A percentile compares a stretch with the other conserved stretches of the same genome.
Evolutionary conservation across 192 early-diverging fungal species (phyloP).

Genomic region (Coemansia sp.): DNA sequence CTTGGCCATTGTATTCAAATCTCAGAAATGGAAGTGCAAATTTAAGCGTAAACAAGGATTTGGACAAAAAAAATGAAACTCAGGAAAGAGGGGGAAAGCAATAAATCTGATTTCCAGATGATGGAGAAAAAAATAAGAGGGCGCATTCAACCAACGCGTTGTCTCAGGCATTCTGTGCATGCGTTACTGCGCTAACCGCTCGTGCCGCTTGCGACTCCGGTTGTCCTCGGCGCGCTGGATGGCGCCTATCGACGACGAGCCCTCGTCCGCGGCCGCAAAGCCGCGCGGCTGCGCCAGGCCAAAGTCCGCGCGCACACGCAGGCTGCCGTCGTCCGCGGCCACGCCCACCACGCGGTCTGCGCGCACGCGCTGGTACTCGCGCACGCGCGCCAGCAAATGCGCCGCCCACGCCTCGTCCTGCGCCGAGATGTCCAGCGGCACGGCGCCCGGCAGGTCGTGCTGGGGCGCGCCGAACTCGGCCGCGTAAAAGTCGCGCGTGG

Average conservation of each 20-base stretch:
- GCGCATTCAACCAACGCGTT: no score
- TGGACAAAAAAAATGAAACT: no score
- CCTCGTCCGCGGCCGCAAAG: constrained; percentile 18
- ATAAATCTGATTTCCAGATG: no score
- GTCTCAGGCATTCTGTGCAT: neutral
- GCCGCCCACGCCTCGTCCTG: constrained; percentile 41
- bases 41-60: constrained; percentile 1
- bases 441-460: constrained; percentile 27
- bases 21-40: neutral
- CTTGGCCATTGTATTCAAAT: constrained; percentile 10
- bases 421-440: constrained; percentile 47
- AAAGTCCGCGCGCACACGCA: constrained; percentile 28
- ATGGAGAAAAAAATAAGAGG: no score
- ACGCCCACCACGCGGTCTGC: constrained; percentile 40
- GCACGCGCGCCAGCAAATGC: constrained; percentile 27
- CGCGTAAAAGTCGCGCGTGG: constrained; percentile 40
- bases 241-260: constrained; percentile 29
- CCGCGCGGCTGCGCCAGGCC: no score
- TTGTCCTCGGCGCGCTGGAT: constrained; percentile 38
- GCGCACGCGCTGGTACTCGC: constrained; percentile 39
- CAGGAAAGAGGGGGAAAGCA: no score
- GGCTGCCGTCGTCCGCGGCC: constrained; percentile 47
- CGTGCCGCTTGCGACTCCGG: constrained; percentile 18
- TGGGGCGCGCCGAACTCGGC: constrained; percentile 28
- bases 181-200: neutral